Evolutionary conservation across 2,329 filamentous ascomycete genomes (phyloP).

Genomic region (Thielaviopsis ethacetica): DNA sequence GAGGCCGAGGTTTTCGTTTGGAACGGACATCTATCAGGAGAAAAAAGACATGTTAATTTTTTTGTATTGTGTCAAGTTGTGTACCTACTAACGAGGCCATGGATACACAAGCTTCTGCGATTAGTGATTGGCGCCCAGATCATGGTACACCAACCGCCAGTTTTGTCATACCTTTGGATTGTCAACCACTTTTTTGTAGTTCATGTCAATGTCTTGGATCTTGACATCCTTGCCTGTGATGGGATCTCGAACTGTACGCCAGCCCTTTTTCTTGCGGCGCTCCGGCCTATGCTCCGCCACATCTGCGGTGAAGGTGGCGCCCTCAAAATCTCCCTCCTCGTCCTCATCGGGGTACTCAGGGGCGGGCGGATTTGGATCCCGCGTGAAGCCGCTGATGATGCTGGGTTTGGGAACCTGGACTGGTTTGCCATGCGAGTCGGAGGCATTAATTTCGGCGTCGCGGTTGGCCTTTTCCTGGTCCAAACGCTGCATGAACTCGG

Average conservation of each 20-base stretch:
- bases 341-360: background rate
- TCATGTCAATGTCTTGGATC: constrained; percentile 64
- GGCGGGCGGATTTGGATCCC: constrained; percentile 17
- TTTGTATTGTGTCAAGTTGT: background rate
- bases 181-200: constrained; percentile 51
- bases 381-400: constrained; percentile 17
- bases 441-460: constrained; percentile 53
- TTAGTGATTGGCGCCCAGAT: background rate
- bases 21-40: constrained; percentile 50
- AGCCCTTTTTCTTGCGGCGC: constrained; percentile 35
- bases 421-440: constrained; percentile 14
- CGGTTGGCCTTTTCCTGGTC: constrained; percentile 64
- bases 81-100: background rate
- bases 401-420: background rate
- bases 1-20: constrained; percentile 76
- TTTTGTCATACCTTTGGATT: constrained; percentile 43
- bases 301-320: constrained; percentile 27
- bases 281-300: constrained; percentile 19
- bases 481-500: constrained; percentile 63
- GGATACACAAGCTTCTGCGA: background rate
- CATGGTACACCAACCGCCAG: background rate
- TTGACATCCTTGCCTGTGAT: constrained; percentile 73
- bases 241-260: constrained; percentile 65
- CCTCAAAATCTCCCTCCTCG: background rate
- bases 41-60: background rate